Percentiles rank a stretch among this genome's conserved stretches.
Evolutionary conservation across 2,329 filamentous ascomycete genomes (phyloP).

Genomic region (Colletotrichum sp.): DNA sequence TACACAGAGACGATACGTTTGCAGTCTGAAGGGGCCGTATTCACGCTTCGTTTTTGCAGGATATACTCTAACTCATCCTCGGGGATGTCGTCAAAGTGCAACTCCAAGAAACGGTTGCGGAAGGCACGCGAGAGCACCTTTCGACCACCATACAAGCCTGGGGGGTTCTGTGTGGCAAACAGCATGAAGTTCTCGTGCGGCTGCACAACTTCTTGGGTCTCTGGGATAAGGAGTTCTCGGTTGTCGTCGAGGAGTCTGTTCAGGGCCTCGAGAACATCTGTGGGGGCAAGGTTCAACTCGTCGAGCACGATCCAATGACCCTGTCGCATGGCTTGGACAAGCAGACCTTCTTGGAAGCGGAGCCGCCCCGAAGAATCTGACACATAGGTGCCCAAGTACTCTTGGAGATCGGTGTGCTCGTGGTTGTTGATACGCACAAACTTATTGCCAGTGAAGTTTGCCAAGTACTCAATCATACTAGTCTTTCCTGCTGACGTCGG

Average conservation of each 20-base stretch:
- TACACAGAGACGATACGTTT: conserved; percentile 92
- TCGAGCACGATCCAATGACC: conserved; percentile 99
- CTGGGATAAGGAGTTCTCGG: conserved; percentile 90
- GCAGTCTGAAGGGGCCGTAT: conserved; percentile 88
- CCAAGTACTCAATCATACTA: conserved; percentile 98
- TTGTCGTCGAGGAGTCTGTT: conserved; percentile 98
- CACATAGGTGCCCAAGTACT: conserved; percentile 94
- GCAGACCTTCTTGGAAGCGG: conserved; percentile 88
- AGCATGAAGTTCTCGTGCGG: conserved; percentile 97
- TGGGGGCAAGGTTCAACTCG: conserved; percentile 95
- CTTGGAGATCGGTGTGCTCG: conserved; percentile 96
- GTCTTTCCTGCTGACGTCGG: conserved; percentile 98
- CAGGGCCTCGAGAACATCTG: conserved; percentile 93
- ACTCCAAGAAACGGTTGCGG: conserved; percentile 92
- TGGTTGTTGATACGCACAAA: conserved; percentile 99
- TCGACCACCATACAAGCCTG: conserved; percentile 91
- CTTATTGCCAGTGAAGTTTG: conserved; percentile 94
- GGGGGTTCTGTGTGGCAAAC: conserved; percentile 96
- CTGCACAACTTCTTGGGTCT: conserved; percentile 91
- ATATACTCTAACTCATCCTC: conserved; percentile 94
- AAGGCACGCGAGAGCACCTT: conserved; percentile 95
- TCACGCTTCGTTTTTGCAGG: conserved; percentile 83
- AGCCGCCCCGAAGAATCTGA: conserved; percentile 86
- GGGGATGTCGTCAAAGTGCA: conserved; percentile 98
- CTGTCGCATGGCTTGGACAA: conserved; percentile 90